phyloP scores from a whole-genome alignment of 2,329 filamentous ascomycete genomes.

The Cordyceps tenuipes region DNA sequence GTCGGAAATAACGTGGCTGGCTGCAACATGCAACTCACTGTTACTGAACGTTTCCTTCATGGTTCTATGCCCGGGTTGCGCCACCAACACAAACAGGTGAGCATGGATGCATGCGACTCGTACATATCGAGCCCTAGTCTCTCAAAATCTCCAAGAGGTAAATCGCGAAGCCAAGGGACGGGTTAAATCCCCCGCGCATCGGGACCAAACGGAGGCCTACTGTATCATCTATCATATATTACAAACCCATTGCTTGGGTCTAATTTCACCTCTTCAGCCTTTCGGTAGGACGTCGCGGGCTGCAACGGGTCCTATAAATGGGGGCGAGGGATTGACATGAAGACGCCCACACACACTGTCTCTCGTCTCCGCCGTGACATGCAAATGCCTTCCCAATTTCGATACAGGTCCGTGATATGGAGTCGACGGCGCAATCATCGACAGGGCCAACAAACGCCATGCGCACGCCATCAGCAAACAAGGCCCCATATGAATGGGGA shows the following conservation, averaged over 20 bases:
- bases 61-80: not conserved
- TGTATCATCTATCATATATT: not conserved
- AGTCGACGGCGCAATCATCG: not conserved
- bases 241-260: not conserved
- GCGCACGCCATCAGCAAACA: not conserved
- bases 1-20: not conserved
- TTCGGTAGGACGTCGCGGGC: not conserved
- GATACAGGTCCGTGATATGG: constrained; percentile 9
- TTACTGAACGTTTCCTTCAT: not conserved
- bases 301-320: not conserved
- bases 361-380: not conserved
- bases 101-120: not conserved
- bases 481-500: not conserved
- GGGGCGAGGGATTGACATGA: not conserved
- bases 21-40: constrained; percentile 2
- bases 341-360: not conserved
- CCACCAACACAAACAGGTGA: not conserved
- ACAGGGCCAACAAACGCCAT: constrained; percentile 4
- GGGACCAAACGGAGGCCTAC: not conserved
- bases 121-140: too few relatives aligned
- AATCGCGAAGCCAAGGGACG: not conserved
- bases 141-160: not conserved
- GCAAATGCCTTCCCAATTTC: constrained; percentile 4
- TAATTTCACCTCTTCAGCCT: not conserved
- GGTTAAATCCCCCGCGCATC: not conserved